Conservation (phyloP, 164 flowering plant species). For the Berberis vulgaris region DNA sequence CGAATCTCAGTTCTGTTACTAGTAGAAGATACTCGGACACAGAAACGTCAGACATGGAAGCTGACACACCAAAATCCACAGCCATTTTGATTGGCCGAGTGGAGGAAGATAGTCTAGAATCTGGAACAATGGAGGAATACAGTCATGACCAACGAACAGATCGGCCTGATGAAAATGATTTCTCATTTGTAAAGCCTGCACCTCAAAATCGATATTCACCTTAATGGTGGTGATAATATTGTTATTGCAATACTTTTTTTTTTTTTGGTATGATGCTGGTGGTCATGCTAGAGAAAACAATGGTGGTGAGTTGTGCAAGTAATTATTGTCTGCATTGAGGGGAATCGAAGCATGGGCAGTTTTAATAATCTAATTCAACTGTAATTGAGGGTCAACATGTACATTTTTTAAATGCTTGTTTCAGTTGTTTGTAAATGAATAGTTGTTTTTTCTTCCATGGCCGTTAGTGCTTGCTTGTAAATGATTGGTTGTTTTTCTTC, state of each 20-base stretch:
- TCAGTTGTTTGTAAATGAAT: no score
- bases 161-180: constrained; percentile 10
- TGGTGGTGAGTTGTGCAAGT: background rate
- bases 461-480: no score
- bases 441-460: no score
- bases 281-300: background rate
- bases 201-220: background rate
- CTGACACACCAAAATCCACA: constrained; percentile 13
- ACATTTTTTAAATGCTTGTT: background rate
- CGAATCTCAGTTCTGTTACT: constrained; percentile 1
- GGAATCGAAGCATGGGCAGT: background rate
- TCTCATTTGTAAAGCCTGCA: constrained; percentile 8
- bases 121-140: constrained; percentile 4
- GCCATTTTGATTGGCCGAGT: constrained; percentile 17
- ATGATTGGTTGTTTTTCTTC: no score
- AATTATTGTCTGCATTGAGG: background rate
- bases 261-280: background rate
- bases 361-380: background rate
- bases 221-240: background rate
- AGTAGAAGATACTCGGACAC: constrained; percentile 16
- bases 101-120: constrained; percentile 6
- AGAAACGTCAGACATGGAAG: constrained; percentile 25
- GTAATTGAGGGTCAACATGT: background rate
- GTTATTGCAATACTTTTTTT: background rate
- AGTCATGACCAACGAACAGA: background rate